phyloP scores from a whole-genome alignment of 2,329 filamentous ascomycete genomes.

The Aspergillus quadrilineatus region DNA sequence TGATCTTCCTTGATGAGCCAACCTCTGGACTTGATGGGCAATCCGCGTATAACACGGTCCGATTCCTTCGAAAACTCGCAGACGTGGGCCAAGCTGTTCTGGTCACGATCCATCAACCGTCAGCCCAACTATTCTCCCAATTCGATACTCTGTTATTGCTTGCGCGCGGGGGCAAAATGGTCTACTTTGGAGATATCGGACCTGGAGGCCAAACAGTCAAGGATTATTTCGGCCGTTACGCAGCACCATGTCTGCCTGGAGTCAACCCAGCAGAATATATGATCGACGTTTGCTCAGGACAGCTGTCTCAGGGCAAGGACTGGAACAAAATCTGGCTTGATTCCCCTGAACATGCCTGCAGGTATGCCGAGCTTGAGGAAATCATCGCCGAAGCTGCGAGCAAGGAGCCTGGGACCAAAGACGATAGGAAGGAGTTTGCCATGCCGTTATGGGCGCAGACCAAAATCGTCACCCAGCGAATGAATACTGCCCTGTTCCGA shows the following conservation, averaged over 20 bases:
- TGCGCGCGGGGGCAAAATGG: slow-evolving; percentile 63
- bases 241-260: slow-evolving; percentile 59
- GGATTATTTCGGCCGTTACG: slow-evolving; percentile 65
- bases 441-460: slow-evolving; percentile 62
- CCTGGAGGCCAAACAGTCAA: slow-evolving; percentile 61
- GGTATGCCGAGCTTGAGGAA: slow-evolving; percentile 59
- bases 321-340: slow-evolving; percentile 70
- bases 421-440: slow-evolving; percentile 57
- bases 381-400: slow-evolving; percentile 51
- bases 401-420: slow-evolving; percentile 43
- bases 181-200: slow-evolving; percentile 67
- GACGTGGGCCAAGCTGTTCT: slow-evolving; percentile 63
- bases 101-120: slow-evolving; percentile 69
- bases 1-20: slow-evolving; percentile 69
- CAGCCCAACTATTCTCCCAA: slow-evolving; percentile 62
- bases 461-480: slow-evolving; percentile 36
- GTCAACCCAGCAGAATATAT: slow-evolving; percentile 61
- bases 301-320: slow-evolving; percentile 47
- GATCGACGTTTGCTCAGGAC: slow-evolving; percentile 48
- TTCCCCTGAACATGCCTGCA: slow-evolving; percentile 59
- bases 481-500: slow-evolving; percentile 58
- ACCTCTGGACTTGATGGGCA: slow-evolving; percentile 67
- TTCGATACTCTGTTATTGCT: slow-evolving; percentile 68
- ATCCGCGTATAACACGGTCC: slow-evolving; percentile 52
- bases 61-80: too few species aligned